Conservation (phyloP, 2,329 filamentous ascomycete genomes). For the Trichoderma lentiforme region DNA sequence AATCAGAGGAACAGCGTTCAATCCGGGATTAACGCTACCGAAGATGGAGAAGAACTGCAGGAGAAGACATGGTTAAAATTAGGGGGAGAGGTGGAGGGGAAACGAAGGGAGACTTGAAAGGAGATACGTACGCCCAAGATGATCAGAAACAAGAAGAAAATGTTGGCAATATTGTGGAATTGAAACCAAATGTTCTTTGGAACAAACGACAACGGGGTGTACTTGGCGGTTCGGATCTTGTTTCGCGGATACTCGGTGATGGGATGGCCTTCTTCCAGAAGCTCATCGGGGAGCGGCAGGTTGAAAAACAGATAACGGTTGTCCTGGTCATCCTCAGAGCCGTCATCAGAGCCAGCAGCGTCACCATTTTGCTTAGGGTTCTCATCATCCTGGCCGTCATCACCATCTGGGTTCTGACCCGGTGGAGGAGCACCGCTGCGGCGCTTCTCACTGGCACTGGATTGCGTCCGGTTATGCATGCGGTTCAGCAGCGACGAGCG, state of each 20-base stretch:
- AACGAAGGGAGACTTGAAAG: neutral
- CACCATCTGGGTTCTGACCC: conserved; percentile 29
- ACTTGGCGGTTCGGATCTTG: conserved; percentile 97
- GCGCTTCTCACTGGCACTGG: conserved; percentile 68
- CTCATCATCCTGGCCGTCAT: conserved; percentile 26
- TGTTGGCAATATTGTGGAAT: conserved; percentile 97
- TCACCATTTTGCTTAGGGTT: conserved; percentile 24
- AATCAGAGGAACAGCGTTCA: conserved; percentile 88
- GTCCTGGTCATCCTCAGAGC: conserved; percentile 39
- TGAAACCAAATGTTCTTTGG: conserved; percentile 98
- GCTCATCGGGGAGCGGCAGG: conserved; percentile 68
- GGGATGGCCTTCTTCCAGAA: conserved; percentile 75
- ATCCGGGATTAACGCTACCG: conserved; percentile 81
- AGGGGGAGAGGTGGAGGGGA: neutral
- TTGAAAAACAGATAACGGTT: conserved; percentile 79
- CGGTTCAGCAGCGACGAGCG: conserved; percentile 78
- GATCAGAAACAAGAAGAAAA: conserved; percentile 96
- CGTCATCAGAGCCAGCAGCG: conserved; percentile 35
- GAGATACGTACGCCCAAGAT: conserved; percentile 76
- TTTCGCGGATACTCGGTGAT: conserved; percentile 72
- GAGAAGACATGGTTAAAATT: conserved; percentile 19
- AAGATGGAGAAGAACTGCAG: conserved; percentile 92
- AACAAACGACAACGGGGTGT: conserved; percentile 90
- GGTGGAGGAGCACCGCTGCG: conserved; percentile 35
- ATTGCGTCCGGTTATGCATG: conserved; percentile 56